Evolutionary conservation across 2,329 filamentous ascomycete species (phyloP), one percentile per base, ranked within the genome.

Genomic region (Cytospora leucostoma): DNA sequence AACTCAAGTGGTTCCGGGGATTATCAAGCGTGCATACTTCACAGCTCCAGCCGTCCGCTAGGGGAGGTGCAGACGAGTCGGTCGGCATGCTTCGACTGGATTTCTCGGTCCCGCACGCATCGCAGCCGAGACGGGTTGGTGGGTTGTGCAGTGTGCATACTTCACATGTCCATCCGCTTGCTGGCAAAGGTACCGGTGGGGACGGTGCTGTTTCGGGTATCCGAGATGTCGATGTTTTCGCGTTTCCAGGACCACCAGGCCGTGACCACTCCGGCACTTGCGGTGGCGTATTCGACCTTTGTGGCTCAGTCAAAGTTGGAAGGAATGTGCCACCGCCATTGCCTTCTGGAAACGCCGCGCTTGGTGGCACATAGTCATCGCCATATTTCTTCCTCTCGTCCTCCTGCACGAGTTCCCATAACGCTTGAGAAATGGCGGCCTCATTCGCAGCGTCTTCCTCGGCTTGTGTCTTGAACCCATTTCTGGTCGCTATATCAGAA

Each of bases 371-470:
- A 70, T 87, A 82, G 17, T 77, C 80, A 60, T 78, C 75, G n/a
- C 86, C 84, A 67, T 86, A 83, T 68, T 81, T 82, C 47, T 71
- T 71, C 66, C 74, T 76, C 66, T 90, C 84, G 66, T 96, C 93
- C 72, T 96, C 88, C 71, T 96, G 90, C 33, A 95, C 89, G 19
- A 97, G 80, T 70, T 97, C 93, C 79, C 91, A 93, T 37, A 96
- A 80, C 0, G 93, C 93, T 71, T 93, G 87, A 59, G 92, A 87
- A 65, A 97, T 96, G 6, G 93, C 93, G 32, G 85, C 82, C 62
- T 97, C 92, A 70, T 97, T 96, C 4, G 92, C 93, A 69, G 93
- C 89, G 61, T 97, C 92, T 73, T 96, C 91, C 68, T 96, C 92
- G 0, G 92, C 92, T 70, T 91, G 85, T 0, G 93, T 97, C 65